phyloP scores from a whole-genome alignment of 306 rosid genomes.

The Gleditsia sinensis region DNA sequence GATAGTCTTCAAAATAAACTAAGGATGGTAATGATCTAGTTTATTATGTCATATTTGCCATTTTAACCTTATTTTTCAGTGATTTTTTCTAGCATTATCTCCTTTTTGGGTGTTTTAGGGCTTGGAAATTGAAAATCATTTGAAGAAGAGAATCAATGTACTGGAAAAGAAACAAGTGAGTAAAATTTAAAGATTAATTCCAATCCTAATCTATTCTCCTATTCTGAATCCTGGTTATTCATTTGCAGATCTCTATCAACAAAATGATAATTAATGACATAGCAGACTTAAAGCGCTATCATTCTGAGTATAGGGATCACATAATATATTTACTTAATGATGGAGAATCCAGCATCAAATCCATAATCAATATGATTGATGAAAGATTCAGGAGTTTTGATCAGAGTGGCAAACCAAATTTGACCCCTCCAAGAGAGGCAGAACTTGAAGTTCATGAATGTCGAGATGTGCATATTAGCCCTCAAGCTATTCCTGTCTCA shows the following conservation, averaged over 20 bases:
- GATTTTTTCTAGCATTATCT: not conserved
- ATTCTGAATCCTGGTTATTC: slow-evolving; percentile 36
- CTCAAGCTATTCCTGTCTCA: slow-evolving; percentile 41
- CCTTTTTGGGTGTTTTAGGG: slow-evolving; percentile 63
- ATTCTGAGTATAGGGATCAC: slow-evolving; percentile 61
- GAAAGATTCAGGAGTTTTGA: slow-evolving; percentile 51
- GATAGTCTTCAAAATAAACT: slow-evolving; percentile 76
- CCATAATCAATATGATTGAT: slow-evolving; percentile 52
- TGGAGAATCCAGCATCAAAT: slow-evolving; percentile 64
- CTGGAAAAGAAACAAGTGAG: slow-evolving; percentile 83
- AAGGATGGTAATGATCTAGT: slow-evolving; percentile 66
- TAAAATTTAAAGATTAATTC: slow-evolving; percentile 27
- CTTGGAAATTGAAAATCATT: slow-evolving; percentile 93
- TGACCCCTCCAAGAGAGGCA: slow-evolving; percentile 48
- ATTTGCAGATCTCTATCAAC: slow-evolving; percentile 57
- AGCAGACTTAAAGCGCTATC: slow-evolving; percentile 53
- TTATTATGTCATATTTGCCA: slow-evolving; percentile 21
- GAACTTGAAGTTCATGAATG: slow-evolving; percentile 58
- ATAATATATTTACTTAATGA: slow-evolving; percentile 63
- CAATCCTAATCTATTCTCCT: slow-evolving; percentile 21
- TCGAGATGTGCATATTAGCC: slow-evolving; percentile 58
- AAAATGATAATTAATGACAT: slow-evolving; percentile 55
- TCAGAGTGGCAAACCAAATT: slow-evolving; percentile 40
- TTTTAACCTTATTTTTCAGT: not conserved
- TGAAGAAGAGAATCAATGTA: slow-evolving; percentile 68